Conservation (phyloP, 768 basidiomycete species). For the Kwoniella heveanensis region DNA sequence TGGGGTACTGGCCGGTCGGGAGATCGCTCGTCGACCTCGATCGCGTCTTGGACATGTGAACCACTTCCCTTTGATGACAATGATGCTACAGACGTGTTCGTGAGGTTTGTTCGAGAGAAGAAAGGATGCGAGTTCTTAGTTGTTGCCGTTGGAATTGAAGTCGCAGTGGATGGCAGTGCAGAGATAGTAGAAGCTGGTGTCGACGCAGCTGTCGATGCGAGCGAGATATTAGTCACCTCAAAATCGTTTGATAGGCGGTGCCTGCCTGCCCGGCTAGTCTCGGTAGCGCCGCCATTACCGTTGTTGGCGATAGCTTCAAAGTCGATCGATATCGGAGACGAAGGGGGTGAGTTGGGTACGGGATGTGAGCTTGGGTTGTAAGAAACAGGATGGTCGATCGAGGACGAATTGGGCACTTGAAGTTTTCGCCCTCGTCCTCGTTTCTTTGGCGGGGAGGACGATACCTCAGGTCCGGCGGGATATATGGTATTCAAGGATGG, state of each 20-base stretch:
- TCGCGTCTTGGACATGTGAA: constrained; percentile 10
- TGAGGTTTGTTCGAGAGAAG: background rate
- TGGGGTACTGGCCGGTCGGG: constrained; percentile 5
- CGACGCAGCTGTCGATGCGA: background rate
- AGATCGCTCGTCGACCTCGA: constrained; percentile 18
- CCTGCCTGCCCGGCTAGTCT: background rate
- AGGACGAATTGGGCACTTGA: background rate
- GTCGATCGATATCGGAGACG: background rate
- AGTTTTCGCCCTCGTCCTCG: constrained; percentile 22
- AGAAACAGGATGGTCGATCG: background rate
- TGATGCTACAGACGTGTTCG: background rate
- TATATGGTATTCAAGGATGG: background rate
- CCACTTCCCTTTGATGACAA: background rate
- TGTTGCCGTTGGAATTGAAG: background rate
- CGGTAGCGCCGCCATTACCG: background rate
- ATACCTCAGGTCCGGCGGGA: background rate
- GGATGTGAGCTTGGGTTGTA: background rate
- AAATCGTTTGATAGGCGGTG: constrained; percentile 14
- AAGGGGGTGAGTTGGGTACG: constrained; percentile 6
- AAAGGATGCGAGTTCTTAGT: background rate
- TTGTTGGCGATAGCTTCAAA: background rate
- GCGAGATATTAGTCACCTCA: constrained; percentile 6
- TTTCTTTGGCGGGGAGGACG: constrained; percentile 15
- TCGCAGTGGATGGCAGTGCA: background rate
- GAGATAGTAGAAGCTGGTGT: background rate